These are phyloP conservation scores for Lindgomyces ingoldianus DNA, from an alignment of 495 filamentous ascomycete genomes.

Conservation along the genomic window DNA sequence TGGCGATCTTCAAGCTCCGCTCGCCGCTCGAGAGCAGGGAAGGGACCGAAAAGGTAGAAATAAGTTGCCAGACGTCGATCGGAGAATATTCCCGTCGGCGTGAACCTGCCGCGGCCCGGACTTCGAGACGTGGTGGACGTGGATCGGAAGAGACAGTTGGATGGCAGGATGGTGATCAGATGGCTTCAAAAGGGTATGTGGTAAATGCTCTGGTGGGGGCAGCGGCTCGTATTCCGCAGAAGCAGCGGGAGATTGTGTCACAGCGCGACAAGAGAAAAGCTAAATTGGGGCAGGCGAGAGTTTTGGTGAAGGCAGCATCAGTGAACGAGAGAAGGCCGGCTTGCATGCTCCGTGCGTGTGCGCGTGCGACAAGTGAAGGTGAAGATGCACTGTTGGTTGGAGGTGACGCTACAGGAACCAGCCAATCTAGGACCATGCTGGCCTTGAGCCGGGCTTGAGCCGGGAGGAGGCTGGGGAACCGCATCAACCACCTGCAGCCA, in stretches of 20 bases:
- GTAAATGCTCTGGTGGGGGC: conserved; percentile 16
- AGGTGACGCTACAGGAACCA: background rate
- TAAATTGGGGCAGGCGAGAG: background rate
- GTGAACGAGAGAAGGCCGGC: background rate
- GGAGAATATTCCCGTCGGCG: background rate
- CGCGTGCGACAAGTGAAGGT: background rate
- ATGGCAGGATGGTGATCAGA: conserved; percentile 23
- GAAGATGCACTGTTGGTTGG: too few species aligned
- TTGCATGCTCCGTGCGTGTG: background rate
- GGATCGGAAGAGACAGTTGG: conserved; percentile 9
- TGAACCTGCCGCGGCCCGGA: background rate
- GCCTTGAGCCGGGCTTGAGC: background rate
- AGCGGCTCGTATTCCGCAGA: conserved; percentile 6
- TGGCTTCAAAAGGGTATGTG: conserved; percentile 18
- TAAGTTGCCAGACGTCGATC: background rate
- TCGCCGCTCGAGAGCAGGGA: background rate
- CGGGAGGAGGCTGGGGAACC: conserved; percentile 12
- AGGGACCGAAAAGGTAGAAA: background rate
- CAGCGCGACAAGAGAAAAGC: background rate
- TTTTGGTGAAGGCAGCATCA: background rate
- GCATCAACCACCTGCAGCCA: conserved; percentile 6
- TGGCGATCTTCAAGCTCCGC: conserved; percentile 1
- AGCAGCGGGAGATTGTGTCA: background rate
- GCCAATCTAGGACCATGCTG: background rate
- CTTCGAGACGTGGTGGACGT: conserved; percentile 3